phyloP scores from a whole-genome alignment of 2,329 filamentous ascomycete genomes.

The Ascochyta koolunga region DNA sequence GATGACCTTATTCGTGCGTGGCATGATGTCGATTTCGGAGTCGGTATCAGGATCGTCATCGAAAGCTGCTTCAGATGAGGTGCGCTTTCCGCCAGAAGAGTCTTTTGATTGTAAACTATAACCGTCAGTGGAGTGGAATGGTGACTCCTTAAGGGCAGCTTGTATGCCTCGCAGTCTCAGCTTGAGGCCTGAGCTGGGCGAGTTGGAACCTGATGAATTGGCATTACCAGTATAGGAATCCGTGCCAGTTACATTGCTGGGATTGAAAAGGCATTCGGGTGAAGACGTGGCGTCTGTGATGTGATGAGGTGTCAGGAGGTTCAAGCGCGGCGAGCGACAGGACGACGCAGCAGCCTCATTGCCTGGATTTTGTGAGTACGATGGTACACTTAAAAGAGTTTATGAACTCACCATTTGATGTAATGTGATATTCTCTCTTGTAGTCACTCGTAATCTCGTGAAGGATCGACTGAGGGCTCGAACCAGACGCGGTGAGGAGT shows the following conservation, averaged over 20 bases:
- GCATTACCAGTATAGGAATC: too few relatives aligned
- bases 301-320: neutral
- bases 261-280: neutral
- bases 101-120: neutral
- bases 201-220: neutral
- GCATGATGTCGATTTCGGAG: slow-evolving; percentile 21
- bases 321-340: neutral
- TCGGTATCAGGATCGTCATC: slow-evolving; percentile 15
- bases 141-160: slow-evolving; percentile 7
- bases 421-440: neutral
- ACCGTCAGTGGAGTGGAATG: neutral
- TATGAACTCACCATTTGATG: neutral
- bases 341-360: neutral
- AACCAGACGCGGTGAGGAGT: neutral
- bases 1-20: slow-evolving; percentile 1
- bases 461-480: neutral
- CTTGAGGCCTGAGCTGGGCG: slow-evolving; percentile 12
- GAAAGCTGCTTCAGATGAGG: neutral
- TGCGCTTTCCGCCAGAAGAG: slow-evolving; percentile 1
- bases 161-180: slow-evolving; percentile 20
- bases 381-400: too few relatives aligned
- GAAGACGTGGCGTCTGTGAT: neutral
- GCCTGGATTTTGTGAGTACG: too few relatives aligned
- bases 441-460: neutral
- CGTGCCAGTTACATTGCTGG: neutral